Conservation (phyloP, 2,329 filamentous ascomycete species). For the Talaromyces albobiverticillius region DNA sequence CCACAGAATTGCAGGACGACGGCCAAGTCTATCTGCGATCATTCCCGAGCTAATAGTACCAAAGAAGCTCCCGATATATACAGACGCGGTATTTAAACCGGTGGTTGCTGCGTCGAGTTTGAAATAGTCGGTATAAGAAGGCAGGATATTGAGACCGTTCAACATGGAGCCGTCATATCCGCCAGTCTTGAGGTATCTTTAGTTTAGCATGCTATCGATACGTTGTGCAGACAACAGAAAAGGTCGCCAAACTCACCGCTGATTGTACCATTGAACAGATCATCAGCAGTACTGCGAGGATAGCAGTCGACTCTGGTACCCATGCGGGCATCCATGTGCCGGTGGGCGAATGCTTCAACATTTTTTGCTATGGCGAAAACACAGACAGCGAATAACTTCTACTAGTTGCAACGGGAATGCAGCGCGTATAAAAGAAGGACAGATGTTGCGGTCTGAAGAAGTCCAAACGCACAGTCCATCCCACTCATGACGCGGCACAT, state of each 20-base stretch:
- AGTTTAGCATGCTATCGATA: not conserved
- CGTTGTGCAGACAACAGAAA: not conserved
- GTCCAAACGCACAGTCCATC: not conserved
- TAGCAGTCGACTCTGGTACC: constrained; percentile 37
- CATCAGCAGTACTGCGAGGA: constrained; percentile 41
- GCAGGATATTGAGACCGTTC: constrained; percentile 58
- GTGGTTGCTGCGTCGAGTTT: constrained; percentile 51
- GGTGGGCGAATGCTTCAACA: constrained; percentile 36
- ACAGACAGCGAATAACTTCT: not conserved
- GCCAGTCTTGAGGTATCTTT: constrained; percentile 19
- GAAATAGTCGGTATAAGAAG: constrained; percentile 57
- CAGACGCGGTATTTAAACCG: constrained; percentile 54
- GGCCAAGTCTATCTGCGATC: constrained; percentile 69
- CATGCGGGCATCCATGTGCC: constrained; percentile 49
- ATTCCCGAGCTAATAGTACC: constrained; percentile 75
- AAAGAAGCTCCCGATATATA: constrained; percentile 75
- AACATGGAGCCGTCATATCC: constrained; percentile 52
- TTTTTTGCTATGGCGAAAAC: constrained; percentile 18
- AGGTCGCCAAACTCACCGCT: constrained; percentile 27
- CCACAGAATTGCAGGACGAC: constrained; percentile 61
- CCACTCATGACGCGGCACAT: not conserved
- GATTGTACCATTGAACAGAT: constrained; percentile 48
- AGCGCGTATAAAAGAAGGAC: not conserved
- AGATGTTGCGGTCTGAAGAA: too few relatives aligned
- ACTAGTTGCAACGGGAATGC: not conserved